These are phyloP conservation scores for Aotearoamyces nothofagi DNA, from an alignment of 2,329 filamentous ascomycete genomes.

Conservation along the genomic window DNA sequence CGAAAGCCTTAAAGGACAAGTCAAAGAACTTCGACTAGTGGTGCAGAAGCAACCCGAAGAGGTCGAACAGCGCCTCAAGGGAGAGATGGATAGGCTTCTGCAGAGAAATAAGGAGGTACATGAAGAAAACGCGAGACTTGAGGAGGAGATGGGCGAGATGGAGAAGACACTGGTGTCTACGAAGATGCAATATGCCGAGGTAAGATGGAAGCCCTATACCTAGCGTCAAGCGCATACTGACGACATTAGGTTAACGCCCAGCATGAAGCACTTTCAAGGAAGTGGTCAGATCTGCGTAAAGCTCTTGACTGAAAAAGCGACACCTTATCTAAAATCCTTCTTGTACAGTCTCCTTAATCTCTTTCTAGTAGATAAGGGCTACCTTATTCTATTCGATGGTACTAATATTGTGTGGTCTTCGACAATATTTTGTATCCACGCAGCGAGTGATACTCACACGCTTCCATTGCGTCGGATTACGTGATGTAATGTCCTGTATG, in stretches of 20 bases:
- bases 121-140: slow-evolving; percentile 75
- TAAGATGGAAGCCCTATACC: slow-evolving; percentile 30
- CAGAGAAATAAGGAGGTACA: slow-evolving; percentile 85
- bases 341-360: no score
- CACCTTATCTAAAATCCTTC: no score
- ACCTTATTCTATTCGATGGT: no score
- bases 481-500: no score
- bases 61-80: slow-evolving; percentile 66
- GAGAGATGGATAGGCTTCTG: slow-evolving; percentile 85
- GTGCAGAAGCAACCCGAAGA: slow-evolving; percentile 84
- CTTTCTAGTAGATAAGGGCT: no score
- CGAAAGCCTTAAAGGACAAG: slow-evolving; percentile 72
- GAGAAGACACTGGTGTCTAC: slow-evolving; percentile 84
- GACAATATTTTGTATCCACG: no score
- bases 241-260: slow-evolving; percentile 52
- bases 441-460: no score
- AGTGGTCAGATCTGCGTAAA: slow-evolving; percentile 58
- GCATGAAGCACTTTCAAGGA: slow-evolving; percentile 59
- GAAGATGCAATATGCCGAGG: slow-evolving; percentile 92
- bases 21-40: slow-evolving; percentile 69
- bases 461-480: no score
- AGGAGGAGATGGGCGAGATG: slow-evolving; percentile 82
- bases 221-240: neutral
- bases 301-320: slow-evolving; percentile 31
- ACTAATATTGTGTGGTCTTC: no score